Evolutionary conservation across 1,284 basidiomycete genomes (phyloP).

Genomic region (Somion occarium): DNA sequence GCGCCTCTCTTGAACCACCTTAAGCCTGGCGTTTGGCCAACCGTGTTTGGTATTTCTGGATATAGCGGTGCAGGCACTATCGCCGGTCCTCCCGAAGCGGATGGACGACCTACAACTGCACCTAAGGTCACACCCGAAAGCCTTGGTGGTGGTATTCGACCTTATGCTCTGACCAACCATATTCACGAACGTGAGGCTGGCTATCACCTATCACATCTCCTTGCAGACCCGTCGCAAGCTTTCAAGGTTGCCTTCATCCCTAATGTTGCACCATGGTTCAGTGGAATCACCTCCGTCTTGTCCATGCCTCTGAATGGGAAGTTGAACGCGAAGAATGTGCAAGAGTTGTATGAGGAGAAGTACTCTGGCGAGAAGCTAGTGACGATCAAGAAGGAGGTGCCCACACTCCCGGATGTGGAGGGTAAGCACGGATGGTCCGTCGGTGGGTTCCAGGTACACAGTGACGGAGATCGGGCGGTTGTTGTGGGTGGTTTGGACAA

Average conservation of each 20-base stretch:
- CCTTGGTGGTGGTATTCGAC: constrained; percentile 72
- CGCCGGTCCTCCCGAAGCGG: constrained; percentile 55
- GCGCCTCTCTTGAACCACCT: constrained; percentile 84
- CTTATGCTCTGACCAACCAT: constrained; percentile 94
- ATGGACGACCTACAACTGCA: constrained; percentile 69
- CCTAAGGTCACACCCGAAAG: constrained; percentile 83
- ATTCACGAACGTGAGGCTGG: constrained; percentile 97
- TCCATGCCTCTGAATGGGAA: constrained; percentile 73
- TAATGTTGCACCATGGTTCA: constrained; percentile 91
- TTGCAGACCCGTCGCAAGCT: constrained; percentile 21
- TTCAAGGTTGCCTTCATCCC: constrained; percentile 87
- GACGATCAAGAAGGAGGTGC: constrained; percentile 63
- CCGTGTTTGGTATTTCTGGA: constrained; percentile 91
- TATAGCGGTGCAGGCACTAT: constrained; percentile 95
- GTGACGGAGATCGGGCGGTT: constrained; percentile 83
- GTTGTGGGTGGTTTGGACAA: constrained; percentile 95
- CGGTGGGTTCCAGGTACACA: constrained; percentile 94
- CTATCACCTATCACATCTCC: constrained; percentile 71
- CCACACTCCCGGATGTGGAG: constrained; percentile 75
- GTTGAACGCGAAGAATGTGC: constrained; percentile 70
- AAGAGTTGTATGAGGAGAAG: constrained; percentile 72
- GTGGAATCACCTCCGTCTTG: constrained; percentile 87
- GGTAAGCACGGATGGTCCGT: constrained; percentile 86
- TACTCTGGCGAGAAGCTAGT: constrained; percentile 79
- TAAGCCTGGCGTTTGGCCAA: constrained; percentile 64